A percentile compares a stretch with the other conserved stretches of the same genome.
These are phyloP conservation scores for Polygonum aviculare DNA, from an alignment of 148 eudicot species.

Conservation along the genomic window DNA sequence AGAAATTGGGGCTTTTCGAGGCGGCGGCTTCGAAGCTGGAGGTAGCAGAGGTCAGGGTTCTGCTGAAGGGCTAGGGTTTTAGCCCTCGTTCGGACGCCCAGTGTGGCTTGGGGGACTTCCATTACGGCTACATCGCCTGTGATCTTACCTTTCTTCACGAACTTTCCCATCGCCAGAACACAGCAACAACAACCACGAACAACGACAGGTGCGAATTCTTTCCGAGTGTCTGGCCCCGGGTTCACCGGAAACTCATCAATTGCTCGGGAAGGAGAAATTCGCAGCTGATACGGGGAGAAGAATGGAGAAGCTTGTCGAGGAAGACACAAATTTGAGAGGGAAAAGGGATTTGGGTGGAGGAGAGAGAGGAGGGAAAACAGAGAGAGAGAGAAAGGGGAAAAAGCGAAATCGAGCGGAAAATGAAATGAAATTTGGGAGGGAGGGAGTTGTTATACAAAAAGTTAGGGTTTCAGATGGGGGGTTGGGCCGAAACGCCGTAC, in stretches of 20 bases:
- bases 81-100: conserved; percentile 81
- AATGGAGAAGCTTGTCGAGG: not conserved
- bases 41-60: conserved; percentile 45
- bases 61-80: conserved; percentile 61
- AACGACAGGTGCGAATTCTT: not conserved
- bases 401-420: not conserved
- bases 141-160: conserved; percentile 57
- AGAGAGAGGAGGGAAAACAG: conserved; percentile 8
- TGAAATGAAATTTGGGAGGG: conserved; percentile 6
- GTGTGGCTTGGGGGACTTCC: conserved; percentile 43
- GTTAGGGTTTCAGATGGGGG: conserved; percentile 5
- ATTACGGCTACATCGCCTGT: conserved; percentile 44
- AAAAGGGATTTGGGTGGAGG: not conserved
- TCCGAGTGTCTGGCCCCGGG: not conserved
- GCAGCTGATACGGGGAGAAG: not conserved
- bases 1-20: conserved; percentile 52
- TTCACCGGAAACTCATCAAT: conserved; percentile 3
- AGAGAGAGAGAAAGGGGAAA: conserved; percentile 4
- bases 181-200: not conserved
- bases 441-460: conserved; percentile 1
- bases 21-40: conserved; percentile 65
- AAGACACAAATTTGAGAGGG: not conserved
- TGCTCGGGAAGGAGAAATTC: not conserved
- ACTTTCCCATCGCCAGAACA: conserved; percentile 37
- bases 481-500: not conserved